phyloP scores from a whole-genome alignment of 345 rosid genomes.

The Anastatica hierochuntica region DNA sequence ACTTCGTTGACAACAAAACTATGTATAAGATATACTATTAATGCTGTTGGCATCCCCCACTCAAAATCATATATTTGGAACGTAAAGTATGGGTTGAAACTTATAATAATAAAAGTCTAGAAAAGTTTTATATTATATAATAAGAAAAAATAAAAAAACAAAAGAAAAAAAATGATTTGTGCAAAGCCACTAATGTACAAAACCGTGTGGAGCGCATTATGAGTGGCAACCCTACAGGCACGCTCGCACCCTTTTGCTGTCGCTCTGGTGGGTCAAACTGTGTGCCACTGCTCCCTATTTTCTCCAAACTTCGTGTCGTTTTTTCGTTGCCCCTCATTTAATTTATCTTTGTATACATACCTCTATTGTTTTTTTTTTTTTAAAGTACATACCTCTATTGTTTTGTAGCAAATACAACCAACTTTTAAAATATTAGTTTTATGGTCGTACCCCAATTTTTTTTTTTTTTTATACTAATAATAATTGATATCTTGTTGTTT shows the following conservation, averaged over 20 bases:
- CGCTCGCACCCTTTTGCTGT: slow-evolving; percentile 23
- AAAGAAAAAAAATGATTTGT: slow-evolving; percentile 14
- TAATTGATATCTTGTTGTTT: too few relatives aligned
- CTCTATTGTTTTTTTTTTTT: slow-evolving; percentile 19
- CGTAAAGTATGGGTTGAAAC: slow-evolving; percentile 17
- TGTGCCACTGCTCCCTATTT: slow-evolving; percentile 20
- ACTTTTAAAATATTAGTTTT: not conserved
- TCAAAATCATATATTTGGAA: slow-evolving; percentile 3
- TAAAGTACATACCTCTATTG: too few relatives aligned
- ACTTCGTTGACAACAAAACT: not conserved
- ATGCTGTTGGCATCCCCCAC: slow-evolving; percentile 7
- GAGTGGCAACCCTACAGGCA: slow-evolving; percentile 25
- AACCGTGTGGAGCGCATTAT: slow-evolving; percentile 35
- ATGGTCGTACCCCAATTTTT: not conserved
- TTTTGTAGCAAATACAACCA: not conserved
- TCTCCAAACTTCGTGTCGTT: slow-evolving; percentile 24
- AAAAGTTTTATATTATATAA: not conserved
- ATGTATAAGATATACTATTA: not conserved
- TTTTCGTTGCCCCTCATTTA: not conserved
- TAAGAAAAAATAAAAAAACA: not conserved
- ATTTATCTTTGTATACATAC: not conserved
- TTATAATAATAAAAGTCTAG: slow-evolving; percentile 1
- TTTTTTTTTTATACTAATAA: too few relatives aligned
- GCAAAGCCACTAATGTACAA: slow-evolving; percentile 30
- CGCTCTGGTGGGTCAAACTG: slow-evolving; percentile 28